These are phyloP conservation scores for Nakazawaea ernobii DNA, from an alignment of 805 yeast genomes.

Conservation along the genomic window DNA sequence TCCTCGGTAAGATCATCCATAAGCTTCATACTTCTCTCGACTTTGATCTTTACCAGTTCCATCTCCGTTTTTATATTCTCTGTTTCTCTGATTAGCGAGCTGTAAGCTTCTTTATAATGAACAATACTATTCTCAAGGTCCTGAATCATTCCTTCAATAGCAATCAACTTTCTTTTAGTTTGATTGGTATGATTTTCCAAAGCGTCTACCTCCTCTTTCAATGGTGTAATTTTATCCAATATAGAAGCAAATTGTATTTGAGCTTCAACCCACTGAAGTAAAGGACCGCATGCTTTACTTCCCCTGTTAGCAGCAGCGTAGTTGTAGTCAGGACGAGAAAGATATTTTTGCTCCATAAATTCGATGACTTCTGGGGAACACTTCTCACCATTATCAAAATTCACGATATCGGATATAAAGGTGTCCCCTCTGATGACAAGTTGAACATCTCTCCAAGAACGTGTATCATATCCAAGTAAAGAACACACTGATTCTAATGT, in stretches of 20 bases:
- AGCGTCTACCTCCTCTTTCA: slow-evolving; percentile 54
- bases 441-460: slow-evolving; percentile 80
- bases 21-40: slow-evolving; percentile 55
- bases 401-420: slow-evolving; percentile 77
- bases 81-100: slow-evolving; percentile 68
- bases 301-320: slow-evolving; percentile 79
- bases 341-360: slow-evolving; percentile 53
- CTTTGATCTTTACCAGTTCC: slow-evolving; percentile 51
- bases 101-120: slow-evolving; percentile 59
- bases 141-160: slow-evolving; percentile 73
- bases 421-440: slow-evolving; percentile 77
- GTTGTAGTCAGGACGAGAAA: slow-evolving; percentile 59
- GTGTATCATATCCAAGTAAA: slow-evolving; percentile 64
- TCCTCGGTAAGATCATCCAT: slow-evolving; percentile 63
- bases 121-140: slow-evolving; percentile 72
- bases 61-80: slow-evolving; percentile 73
- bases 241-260: slow-evolving; percentile 76
- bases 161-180: slow-evolving; percentile 63
- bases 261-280: slow-evolving; percentile 83
- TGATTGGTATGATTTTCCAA: slow-evolving; percentile 57
- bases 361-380: slow-evolving; percentile 48
- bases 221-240: slow-evolving; percentile 66
- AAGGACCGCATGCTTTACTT: slow-evolving; percentile 92
- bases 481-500: slow-evolving; percentile 86
- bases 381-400: slow-evolving; percentile 58